A percentile compares a stretch with the other conserved stretches of the same genome.
phyloP scores from a whole-genome alignment of 108 stramenopile species.

The Nitzschia palea region DNA sequence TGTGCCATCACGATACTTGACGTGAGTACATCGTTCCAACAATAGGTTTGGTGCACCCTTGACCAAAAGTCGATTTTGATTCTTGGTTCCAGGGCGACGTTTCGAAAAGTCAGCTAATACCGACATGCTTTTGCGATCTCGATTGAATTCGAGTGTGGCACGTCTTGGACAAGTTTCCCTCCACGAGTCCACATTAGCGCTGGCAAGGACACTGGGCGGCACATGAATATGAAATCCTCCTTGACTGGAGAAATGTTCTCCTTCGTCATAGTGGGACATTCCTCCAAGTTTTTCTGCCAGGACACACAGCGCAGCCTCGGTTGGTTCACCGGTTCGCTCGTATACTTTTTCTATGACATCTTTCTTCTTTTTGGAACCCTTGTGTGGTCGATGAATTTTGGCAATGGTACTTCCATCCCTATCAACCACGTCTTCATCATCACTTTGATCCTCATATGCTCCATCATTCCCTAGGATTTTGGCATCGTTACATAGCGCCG shows the following conservation, averaged over 20 bases:
- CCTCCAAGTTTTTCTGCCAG: constrained; percentile 90
- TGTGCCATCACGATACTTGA: constrained; percentile 82
- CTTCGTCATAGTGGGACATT: constrained; percentile 27
- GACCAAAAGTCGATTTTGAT: constrained; percentile 82
- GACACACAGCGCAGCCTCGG: constrained; percentile 94
- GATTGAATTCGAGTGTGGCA: constrained; percentile 95
- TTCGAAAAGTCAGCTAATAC: constrained; percentile 20
- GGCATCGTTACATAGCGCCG: constrained; percentile 86
- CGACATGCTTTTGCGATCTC: constrained; percentile 72
- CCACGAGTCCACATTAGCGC: constrained; percentile 72
- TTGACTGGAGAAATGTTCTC: background rate
- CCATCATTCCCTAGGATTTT: constrained; percentile 65
- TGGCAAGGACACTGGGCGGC: constrained; percentile 55
- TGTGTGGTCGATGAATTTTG: background rate
- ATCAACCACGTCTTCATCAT: constrained; percentile 27
- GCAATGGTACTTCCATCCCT: constrained; percentile 6
- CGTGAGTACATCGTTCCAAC: constrained; percentile 88
- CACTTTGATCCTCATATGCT: constrained; percentile 4
- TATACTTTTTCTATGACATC: constrained; percentile 43
- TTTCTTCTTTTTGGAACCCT: background rate
- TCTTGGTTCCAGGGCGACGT: background rate
- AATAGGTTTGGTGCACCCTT: constrained; percentile 98
- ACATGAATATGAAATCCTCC: constrained; percentile 16
- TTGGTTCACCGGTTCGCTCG: constrained; percentile 93
- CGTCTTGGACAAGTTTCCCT: constrained; percentile 52